phyloP scores from a whole-genome alignment of 805 yeast species.

The Candida glaebosa region DNA sequence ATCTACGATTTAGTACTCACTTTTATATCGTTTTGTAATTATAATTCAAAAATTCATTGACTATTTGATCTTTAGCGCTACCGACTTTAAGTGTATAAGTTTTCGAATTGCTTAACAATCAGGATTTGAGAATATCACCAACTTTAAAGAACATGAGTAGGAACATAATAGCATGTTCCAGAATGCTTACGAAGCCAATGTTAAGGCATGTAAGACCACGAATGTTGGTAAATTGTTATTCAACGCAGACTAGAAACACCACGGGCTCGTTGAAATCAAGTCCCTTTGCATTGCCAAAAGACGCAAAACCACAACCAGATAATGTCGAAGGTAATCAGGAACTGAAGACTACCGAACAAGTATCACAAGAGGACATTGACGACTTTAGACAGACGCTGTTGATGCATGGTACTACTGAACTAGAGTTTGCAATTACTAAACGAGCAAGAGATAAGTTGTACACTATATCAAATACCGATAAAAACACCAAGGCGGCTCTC shows the following conservation, averaged over 20 bases:
- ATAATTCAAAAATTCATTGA: background rate
- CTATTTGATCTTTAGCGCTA: background rate
- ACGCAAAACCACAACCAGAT: slow-evolving; percentile 1
- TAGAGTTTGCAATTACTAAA: slow-evolving; percentile 45
- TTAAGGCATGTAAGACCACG: background rate
- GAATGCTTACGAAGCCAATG: background rate
- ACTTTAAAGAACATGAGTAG: no score
- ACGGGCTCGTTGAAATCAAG: slow-evolving; percentile 24
- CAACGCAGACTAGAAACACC: slow-evolving; percentile 1
- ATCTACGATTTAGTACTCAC: background rate
- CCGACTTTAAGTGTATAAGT: background rate
- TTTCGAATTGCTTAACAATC: background rate
- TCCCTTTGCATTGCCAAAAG: slow-evolving; percentile 27
- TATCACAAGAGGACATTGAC: slow-evolving; percentile 20
- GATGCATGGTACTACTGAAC: slow-evolving; percentile 31
- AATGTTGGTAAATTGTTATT: slow-evolving; percentile 1
- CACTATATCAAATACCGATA: slow-evolving; percentile 49
- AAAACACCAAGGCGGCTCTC: slow-evolving; percentile 59
- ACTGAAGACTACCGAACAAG: slow-evolving; percentile 6
- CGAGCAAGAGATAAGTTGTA: slow-evolving; percentile 52
- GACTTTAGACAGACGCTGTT: slow-evolving; percentile 33
- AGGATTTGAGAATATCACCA: no score
- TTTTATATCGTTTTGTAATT: background rate
- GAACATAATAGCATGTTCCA: background rate
- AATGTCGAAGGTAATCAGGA: slow-evolving; percentile 7